Percentiles rank a stretch among this genome's conserved stretches.
phyloP scores from a whole-genome alignment of 1,284 basidiomycete genomes.

The Tremellales sp. region DNA sequence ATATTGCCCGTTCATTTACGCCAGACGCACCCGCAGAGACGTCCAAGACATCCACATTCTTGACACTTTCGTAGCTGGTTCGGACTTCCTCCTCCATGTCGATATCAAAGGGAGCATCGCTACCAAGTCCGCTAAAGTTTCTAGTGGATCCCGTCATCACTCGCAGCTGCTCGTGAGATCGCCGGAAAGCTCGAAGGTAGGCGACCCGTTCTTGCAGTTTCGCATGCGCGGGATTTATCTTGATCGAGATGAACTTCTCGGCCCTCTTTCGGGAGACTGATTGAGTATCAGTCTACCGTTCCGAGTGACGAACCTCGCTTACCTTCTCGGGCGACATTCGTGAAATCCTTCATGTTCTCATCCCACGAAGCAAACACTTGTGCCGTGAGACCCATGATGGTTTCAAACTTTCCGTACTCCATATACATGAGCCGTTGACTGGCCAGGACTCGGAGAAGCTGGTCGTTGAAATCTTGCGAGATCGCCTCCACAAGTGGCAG shows the following conservation, averaged over 20 bases:
- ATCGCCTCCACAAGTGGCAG: slow-evolving; percentile 97
- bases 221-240: slow-evolving; percentile 83
- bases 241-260: slow-evolving; percentile 97
- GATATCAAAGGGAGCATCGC: slow-evolving; percentile 62
- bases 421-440: slow-evolving; percentile 88
- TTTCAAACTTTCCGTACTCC: slow-evolving; percentile 89
- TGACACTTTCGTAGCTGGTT: slow-evolving; percentile 90
- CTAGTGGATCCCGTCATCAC: slow-evolving; percentile 96
- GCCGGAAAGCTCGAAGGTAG: slow-evolving; percentile 88
- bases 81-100: slow-evolving; percentile 95
- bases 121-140: slow-evolving; percentile 72
- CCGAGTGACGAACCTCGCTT: slow-evolving; percentile 2
- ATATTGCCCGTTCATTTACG: neutral
- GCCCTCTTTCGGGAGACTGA: slow-evolving; percentile 80
- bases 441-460: slow-evolving; percentile 83
- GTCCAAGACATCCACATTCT: slow-evolving; percentile 93
- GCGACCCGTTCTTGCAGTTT: slow-evolving; percentile 84
- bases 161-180: slow-evolving; percentile 94
- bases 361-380: slow-evolving; percentile 94
- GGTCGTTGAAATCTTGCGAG: slow-evolving; percentile 93
- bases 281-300: neutral
- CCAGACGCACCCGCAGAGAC: slow-evolving; percentile 68
- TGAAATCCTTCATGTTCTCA: slow-evolving; percentile 96
- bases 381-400: slow-evolving; percentile 69
- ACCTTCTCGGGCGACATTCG: slow-evolving; percentile 86